Evolutionary conservation across 306 rosid genomes (phyloP).

Genomic region (Macrotyloma uniflorum): DNA sequence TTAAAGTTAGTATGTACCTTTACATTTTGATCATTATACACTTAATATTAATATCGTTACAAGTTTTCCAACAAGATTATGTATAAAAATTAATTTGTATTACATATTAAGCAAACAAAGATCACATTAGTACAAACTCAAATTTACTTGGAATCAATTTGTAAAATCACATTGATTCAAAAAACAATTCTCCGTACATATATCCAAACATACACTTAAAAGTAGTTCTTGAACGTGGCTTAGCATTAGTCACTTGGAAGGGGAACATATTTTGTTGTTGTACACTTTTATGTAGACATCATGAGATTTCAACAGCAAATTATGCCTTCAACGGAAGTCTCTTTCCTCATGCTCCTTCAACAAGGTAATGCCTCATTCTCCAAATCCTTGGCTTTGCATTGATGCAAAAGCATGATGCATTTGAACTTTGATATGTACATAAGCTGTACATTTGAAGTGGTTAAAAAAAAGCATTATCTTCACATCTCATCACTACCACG

Average conservation of each 20-base stretch:
- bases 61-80: too few relatives aligned
- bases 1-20: too few relatives aligned
- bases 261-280: not conserved
- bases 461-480: not conserved
- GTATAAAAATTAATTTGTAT: too few relatives aligned
- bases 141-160: not conserved
- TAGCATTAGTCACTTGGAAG: not conserved
- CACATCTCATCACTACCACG: not conserved
- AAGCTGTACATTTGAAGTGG: slow-evolving; percentile 22
- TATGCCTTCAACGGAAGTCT: not conserved
- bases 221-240: not conserved
- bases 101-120: not conserved
- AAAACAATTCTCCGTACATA: not conserved
- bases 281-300: not conserved
- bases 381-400: not conserved
- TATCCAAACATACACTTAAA: not conserved
- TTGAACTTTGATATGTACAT: not conserved
- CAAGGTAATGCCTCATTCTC: slow-evolving; percentile 1
- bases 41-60: too few relatives aligned
- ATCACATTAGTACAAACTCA: not conserved
- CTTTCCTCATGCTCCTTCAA: not conserved
- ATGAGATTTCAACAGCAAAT: not conserved
- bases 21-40: too few relatives aligned
- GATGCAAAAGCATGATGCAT: slow-evolving; percentile 8
- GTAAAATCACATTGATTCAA: not conserved